Base-by-base conservation (phyloP, 176 grass and related monocot genomes). In the Zea luxurians region DNA sequence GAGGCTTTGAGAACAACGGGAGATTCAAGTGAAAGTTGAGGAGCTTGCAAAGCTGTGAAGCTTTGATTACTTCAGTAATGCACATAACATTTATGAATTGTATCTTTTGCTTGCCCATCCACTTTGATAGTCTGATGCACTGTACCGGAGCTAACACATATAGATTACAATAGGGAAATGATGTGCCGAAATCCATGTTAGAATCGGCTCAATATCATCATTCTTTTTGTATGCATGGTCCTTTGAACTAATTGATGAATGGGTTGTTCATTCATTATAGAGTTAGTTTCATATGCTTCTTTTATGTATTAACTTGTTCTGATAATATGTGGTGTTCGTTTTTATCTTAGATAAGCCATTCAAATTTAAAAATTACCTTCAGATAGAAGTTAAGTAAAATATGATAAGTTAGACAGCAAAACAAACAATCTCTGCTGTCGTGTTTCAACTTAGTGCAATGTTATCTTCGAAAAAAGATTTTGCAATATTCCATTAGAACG, bases 11-110 rank as follows among this genome's bases (percentile, higher is more conserved):
- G 72, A 74, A 48, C 78, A 91, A 48, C 61, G 77, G 55, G 90
- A 91, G 37, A 47, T 95, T 49, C 83, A 95, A 75, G 90, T 99
- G 66, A 89, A 77, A 0, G 96, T 91, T 70, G 92, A 91, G 59
- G 85, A 92, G 95, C 89, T 94, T 84, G 75, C 89, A 18, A 93
- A 93, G 42, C 79, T 36, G 64, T n/a, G 66, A 48, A 66, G 42
- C 53, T 52, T 76, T 11, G 61, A 48, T 37, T 64, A 43, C 74
- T 70, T 82, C 35, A 77, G 57, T 58, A 49, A 58, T 81, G 18
- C 35, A 58, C 27, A 27, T 27, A 27, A 27, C 27, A 27, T 27
- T 27, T 27, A 27, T 27, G 27, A 27, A 27, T 27, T 77, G 17
- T 41, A 21, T 80, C 67, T 54, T 60, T 0, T 0, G 34, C 2